Evolutionary conservation across 176 grass and related monocot species (phyloP).

Genomic region (Secale cereale): DNA sequence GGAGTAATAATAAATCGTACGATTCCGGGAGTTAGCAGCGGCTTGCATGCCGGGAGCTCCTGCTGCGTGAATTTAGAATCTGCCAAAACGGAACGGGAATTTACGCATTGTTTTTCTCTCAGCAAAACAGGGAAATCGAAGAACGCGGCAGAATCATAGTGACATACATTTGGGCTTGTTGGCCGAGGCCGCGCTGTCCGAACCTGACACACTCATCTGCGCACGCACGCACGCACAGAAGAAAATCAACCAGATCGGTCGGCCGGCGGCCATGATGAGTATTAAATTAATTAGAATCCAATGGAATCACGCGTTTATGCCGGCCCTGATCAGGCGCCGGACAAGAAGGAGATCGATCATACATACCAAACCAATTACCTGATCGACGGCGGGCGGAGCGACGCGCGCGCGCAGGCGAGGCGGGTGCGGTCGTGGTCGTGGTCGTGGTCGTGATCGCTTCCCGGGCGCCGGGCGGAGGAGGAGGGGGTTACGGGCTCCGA

Average conservation of each 20-base stretch:
- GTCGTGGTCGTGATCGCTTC: not conserved
- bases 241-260: not conserved
- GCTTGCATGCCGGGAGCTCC: conserved; percentile 96
- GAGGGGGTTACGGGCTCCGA: not conserved
- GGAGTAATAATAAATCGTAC: conserved; percentile 19
- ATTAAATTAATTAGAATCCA: too few relatives aligned
- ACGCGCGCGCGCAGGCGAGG: not conserved
- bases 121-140: not conserved
- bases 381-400: not conserved
- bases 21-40: conserved; percentile 70
- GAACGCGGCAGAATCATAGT: not conserved
- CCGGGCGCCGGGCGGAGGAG: not conserved
- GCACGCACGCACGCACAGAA: not conserved
- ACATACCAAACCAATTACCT: not conserved
- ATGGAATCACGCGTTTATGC: too few relatives aligned
- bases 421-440: too few relatives aligned
- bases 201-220: conserved; percentile 37
- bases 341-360: not conserved
- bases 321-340: not conserved
- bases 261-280: too few relatives aligned
- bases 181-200: conserved; percentile 52
- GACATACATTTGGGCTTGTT: conserved; percentile 73
- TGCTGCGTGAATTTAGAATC: conserved; percentile 95
- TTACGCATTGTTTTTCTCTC: too few relatives aligned
- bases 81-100: not conserved